Conservation (phyloP, 2,329 filamentous ascomycete genomes). For the Orbilia brochopaga region DNA sequence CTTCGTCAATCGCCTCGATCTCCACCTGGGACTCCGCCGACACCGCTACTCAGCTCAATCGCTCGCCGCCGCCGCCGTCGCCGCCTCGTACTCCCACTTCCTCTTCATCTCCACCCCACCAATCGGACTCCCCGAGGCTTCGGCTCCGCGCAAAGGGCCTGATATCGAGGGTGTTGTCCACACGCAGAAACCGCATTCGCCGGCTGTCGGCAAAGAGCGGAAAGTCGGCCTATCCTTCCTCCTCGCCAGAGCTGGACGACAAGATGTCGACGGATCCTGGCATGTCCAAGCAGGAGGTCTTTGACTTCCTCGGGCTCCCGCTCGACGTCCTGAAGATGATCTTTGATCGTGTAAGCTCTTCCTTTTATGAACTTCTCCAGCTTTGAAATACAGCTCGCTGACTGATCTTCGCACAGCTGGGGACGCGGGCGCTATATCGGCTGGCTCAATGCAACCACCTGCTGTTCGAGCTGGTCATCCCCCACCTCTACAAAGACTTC, state of each 20-base stretch:
- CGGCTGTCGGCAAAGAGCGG: constrained; percentile 46
- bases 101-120: constrained; percentile 7
- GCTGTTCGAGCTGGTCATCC: constrained; percentile 50
- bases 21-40: constrained; percentile 48
- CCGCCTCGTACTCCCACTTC: no score
- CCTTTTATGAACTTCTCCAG: background rate
- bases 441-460: constrained; percentile 50
- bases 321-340: constrained; percentile 50
- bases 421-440: constrained; percentile 44
- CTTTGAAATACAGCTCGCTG: background rate
- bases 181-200: constrained; percentile 37
- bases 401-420: constrained; percentile 19
- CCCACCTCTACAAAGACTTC: constrained; percentile 50
- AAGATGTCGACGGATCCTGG: constrained; percentile 46
- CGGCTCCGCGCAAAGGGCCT: constrained; percentile 43
- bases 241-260: constrained; percentile 19
- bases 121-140: constrained; percentile 36
- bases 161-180: constrained; percentile 49
- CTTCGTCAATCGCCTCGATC: constrained; percentile 30
- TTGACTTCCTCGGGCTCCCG: constrained; percentile 46
- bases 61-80: constrained; percentile 11
- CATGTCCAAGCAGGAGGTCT: constrained; percentile 41
- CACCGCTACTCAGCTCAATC: constrained; percentile 35
- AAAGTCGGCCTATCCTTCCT: constrained; percentile 24
- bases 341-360: constrained; percentile 43